Evolutionary conservation across 345 rosid species (phyloP), one percentile per base, ranked within the genome.

Genomic region (Populus deltoides): DNA sequence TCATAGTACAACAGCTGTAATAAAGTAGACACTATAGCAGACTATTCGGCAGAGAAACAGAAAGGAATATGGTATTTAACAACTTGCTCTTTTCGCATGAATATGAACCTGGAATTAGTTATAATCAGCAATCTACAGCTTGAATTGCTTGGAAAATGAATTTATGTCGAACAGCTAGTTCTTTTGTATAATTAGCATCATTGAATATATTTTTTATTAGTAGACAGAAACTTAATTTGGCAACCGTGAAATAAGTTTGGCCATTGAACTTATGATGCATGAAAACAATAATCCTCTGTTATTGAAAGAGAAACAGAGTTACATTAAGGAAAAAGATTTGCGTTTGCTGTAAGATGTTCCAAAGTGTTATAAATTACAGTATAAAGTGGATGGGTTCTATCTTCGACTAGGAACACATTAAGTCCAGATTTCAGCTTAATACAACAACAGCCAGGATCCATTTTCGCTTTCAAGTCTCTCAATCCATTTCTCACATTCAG

Each of bases 391-490:
- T 86, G 83, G 18, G 55, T 75, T 74, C 86, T 84, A 66, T 85
- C 84, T 75, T 84, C 87, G 22, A 76, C 87, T 27, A 86, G 81
- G 78, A 88, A 90, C 59, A 80, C 86, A 72, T 80, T 72, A 63
- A 75, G 79, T 51, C 61, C 36, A 39, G 73, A 70, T 68, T 82
- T 85, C 45, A 90, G 80, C 75, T 86, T 91, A 20, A 86, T 84
- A 90, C 92, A 90, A 78, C 92, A 87, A 75, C 80, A 82, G 5
- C 88, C 91, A 0, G 92, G 91, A 82, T 86, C 85, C 79, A 88
- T 90, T 74, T 89, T 89, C 75, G 83, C 78, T 61, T 83, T 86
- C 77, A 86, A 81, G 59, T 75, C 81, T 70, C 75, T 80, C 80
- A 89, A 75, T 59, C 77, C 78, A 71, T 88, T 86, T 81, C 94